A percentile compares a stretch with the other conserved stretches of the same genome.
phyloP scores from a whole-genome alignment of 371 early-diverging fungal genomes.

The Sporodiniella umbellata region DNA sequence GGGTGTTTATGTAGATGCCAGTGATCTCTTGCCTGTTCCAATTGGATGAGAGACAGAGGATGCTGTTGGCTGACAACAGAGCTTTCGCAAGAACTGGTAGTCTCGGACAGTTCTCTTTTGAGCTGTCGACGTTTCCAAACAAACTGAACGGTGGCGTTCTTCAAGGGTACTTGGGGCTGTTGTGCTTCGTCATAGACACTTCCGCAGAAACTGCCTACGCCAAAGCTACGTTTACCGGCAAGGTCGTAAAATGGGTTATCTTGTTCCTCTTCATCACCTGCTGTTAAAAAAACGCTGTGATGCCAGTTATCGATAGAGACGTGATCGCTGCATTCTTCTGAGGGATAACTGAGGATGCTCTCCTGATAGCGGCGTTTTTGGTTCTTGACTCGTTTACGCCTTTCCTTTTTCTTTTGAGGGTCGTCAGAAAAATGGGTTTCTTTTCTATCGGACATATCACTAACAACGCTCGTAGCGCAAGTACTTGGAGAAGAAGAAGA shows the following conservation, averaged over 20 bases:
- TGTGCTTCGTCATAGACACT: conserved; percentile 17
- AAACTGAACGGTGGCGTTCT: conserved; percentile 1
- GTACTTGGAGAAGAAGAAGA: conserved; percentile 21
- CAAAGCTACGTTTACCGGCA: conserved; percentile 20
- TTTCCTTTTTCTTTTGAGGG: conserved; percentile 1
- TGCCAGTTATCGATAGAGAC: conserved; percentile 8
- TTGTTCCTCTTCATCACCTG: conserved; percentile 6
- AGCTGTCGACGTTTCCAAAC: conserved; percentile 16
- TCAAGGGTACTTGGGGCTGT: conserved; percentile 1
- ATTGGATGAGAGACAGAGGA: background rate
- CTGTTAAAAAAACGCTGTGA: background rate
- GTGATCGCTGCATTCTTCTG: background rate
- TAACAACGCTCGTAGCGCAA: conserved; percentile 13
- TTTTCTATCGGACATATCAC: background rate
- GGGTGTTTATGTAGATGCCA: background rate
- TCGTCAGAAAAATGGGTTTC: background rate
- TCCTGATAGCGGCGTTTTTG: conserved; percentile 4
- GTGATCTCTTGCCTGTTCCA: background rate
- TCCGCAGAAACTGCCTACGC: conserved; percentile 22
- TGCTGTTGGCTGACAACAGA: background rate
- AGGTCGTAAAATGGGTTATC: conserved; percentile 23
- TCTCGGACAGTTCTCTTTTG: background rate
- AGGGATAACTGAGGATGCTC: background rate
- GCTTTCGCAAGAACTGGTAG: background rate
- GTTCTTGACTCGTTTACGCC: conserved; percentile 6